Conservation (phyloP, 495 filamentous ascomycete species). For the Jackrogersella minutella region DNA sequence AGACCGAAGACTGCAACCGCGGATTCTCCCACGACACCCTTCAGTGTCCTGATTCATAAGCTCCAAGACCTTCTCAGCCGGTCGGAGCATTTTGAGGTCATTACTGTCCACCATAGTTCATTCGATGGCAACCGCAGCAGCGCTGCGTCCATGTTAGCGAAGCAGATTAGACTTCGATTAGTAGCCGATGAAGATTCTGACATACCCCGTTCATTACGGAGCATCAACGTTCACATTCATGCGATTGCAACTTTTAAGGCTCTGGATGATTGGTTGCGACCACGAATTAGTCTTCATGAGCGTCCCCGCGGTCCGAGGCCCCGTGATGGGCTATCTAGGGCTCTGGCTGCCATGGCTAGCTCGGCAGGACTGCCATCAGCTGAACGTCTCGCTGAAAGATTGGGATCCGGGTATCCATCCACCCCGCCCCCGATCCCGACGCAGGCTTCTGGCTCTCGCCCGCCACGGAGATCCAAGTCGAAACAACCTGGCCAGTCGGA, state of each 20-base stretch:
- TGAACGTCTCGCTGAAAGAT: conserved; percentile 55
- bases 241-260: conserved; percentile 98
- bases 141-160: conserved; percentile 93
- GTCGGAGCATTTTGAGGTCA: conserved; percentile 96
- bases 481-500: conserved; percentile 51
- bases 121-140: conserved; percentile 93
- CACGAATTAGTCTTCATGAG: conserved; percentile 84
- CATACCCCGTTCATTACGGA: conserved; percentile 83
- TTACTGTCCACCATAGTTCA: conserved; percentile 92
- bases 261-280: conserved; percentile 93
- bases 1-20: conserved; percentile 69
- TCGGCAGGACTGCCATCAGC: conserved; percentile 68
- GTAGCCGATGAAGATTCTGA: conserved; percentile 90
- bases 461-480: conserved; percentile 56
- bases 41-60: conserved; percentile 92
- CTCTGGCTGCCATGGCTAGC: conserved; percentile 80
- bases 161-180: conserved; percentile 90
- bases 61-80: conserved; percentile 94
- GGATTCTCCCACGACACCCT: conserved; percentile 76
- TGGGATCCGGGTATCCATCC: conserved; percentile 39
- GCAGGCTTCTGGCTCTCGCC: conserved; percentile 51
- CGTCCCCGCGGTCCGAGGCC: conserved; percentile 72
- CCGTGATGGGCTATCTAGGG: conserved; percentile 71
- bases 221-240: conserved; percentile 98
- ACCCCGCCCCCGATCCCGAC: conserved; percentile 48